phyloP scores from a whole-genome alignment of 345 rosid genomes.

The Populus nigra region DNA sequence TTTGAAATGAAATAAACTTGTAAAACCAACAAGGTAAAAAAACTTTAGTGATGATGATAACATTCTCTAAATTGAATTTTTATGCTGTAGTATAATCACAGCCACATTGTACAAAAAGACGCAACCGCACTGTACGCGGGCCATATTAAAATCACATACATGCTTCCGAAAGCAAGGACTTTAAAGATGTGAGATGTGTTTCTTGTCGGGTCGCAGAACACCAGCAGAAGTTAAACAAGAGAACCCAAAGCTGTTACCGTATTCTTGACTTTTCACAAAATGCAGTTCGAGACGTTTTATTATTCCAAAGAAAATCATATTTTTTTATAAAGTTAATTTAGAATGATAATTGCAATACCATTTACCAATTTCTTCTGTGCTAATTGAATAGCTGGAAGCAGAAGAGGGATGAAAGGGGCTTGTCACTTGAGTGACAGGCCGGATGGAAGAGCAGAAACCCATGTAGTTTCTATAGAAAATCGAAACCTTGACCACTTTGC shows the following conservation, averaged over 20 bases:
- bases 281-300: not conserved
- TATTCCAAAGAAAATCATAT: not conserved
- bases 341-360: not conserved
- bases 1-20: too few species aligned
- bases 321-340: not conserved
- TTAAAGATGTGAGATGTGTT: not conserved
- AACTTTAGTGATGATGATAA: not conserved
- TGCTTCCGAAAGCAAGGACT: not conserved
- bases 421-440: not conserved
- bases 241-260: not conserved
- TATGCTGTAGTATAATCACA: too few species aligned
- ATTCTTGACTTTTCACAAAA: too few species aligned
- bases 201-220: not conserved
- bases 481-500: not conserved
- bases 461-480: not conserved
- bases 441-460: not conserved
- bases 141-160: not conserved
- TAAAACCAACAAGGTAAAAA: not conserved
- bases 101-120: not conserved
- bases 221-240: not conserved
- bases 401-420: not conserved
- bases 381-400: not conserved
- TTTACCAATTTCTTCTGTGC: not conserved
- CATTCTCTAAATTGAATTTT: not conserved
- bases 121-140: not conserved